A percentile compares a stretch with the other conserved stretches of the same genome.
phyloP scores from a whole-genome alignment of 768 basidiomycete species.

The Russula earlei region DNA sequence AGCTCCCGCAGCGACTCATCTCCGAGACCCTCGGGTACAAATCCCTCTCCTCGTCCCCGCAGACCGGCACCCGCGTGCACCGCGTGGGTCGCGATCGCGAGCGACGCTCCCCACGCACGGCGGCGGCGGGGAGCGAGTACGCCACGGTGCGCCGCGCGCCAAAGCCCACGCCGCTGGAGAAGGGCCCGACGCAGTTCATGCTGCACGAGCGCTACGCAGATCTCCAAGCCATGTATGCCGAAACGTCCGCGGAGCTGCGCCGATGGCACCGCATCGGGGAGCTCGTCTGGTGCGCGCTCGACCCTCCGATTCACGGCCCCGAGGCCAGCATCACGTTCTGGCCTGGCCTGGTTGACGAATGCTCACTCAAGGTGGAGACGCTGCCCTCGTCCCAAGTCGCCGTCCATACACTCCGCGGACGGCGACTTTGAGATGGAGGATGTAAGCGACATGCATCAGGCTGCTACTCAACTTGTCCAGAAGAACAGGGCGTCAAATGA shows the following conservation, averaged over 20 bases:
- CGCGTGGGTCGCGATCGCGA: constrained; percentile 14
- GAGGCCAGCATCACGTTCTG: constrained; percentile 52
- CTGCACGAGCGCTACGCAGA: constrained; percentile 56
- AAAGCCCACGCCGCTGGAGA: constrained; percentile 26
- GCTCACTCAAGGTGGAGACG: constrained; percentile 39
- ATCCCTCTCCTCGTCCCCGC: constrained; percentile 16
- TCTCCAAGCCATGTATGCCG: constrained; percentile 46
- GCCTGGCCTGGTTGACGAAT: constrained; percentile 62
- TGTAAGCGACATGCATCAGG: background rate
- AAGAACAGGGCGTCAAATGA: background rate
- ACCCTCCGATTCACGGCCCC: constrained; percentile 38
- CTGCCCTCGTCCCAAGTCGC: constrained; percentile 24
- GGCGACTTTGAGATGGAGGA: constrained; percentile 21
- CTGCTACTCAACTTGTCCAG: background rate
- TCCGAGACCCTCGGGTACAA: constrained; percentile 48
- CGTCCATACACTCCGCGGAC: constrained; percentile 17
- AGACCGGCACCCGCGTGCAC: constrained; percentile 6
- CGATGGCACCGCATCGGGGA: constrained; percentile 63
- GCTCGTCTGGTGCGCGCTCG: constrained; percentile 59
- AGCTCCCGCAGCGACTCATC: constrained; percentile 59
- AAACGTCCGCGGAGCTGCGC: constrained; percentile 36
- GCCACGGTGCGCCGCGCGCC: constrained; percentile 34
- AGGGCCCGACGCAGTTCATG: constrained; percentile 38
- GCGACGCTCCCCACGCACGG: constrained; percentile 3
- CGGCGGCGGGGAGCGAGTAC: constrained; percentile 28